Evolutionary conservation across 805 yeast genomes (phyloP).

Genomic region (Saturnispora quitensis): DNA sequence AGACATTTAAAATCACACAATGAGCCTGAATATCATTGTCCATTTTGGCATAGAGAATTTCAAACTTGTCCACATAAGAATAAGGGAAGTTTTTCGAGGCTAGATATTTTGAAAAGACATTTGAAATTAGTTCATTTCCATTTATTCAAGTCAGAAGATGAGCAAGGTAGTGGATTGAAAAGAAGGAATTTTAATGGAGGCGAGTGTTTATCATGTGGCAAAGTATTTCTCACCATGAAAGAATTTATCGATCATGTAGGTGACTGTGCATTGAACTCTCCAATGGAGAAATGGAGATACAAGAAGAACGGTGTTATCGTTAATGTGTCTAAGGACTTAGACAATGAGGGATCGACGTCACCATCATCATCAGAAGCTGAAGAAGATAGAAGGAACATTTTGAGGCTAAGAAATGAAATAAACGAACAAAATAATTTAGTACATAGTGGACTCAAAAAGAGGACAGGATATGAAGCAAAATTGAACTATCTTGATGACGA

Average conservation of each 20-base stretch:
- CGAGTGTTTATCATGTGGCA: slow-evolving; percentile 57
- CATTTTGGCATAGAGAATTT: slow-evolving; percentile 54
- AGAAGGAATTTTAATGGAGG: slow-evolving; percentile 28
- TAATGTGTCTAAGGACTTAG: slow-evolving; percentile 19
- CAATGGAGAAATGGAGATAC: slow-evolving; percentile 27
- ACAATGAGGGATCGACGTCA: slow-evolving; percentile 2
- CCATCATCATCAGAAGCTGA: not conserved
- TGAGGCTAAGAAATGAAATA: not conserved
- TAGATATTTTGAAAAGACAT: slow-evolving; percentile 71
- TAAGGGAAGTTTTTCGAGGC: slow-evolving; percentile 65
- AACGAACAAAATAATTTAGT: not conserved
- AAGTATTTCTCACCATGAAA: slow-evolving; percentile 44
- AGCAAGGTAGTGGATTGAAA: not conserved
- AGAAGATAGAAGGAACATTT: not conserved
- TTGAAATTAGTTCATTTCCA: slow-evolving; percentile 60
- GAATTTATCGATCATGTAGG: slow-evolving; percentile 56
- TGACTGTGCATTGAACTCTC: slow-evolving; percentile 43
- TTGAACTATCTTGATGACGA: not conserved
- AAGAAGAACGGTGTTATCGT: slow-evolving; percentile 26
- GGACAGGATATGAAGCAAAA: slow-evolving; percentile 1
- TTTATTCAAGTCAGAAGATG: slow-evolving; percentile 17
- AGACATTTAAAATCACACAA: slow-evolving; percentile 61
- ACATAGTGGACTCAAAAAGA: slow-evolving; percentile 1
- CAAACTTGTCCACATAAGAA: slow-evolving; percentile 63
- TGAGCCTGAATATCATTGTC: slow-evolving; percentile 61